Evolutionary conservation across 1,139 yeast genomes (phyloP).

Genomic region (Nematodospora anomalae): DNA sequence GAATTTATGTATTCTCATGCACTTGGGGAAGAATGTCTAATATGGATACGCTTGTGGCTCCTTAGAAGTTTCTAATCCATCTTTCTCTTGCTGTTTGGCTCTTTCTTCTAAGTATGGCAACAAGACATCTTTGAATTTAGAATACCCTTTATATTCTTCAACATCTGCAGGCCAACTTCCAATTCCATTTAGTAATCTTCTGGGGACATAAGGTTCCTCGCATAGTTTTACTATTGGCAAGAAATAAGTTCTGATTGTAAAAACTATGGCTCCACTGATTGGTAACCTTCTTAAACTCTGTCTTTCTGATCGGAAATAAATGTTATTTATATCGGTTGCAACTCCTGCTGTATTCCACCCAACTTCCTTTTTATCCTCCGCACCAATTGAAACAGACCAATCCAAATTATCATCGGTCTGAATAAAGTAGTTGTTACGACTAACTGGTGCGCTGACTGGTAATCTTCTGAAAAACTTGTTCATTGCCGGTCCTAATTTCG

Average conservation of each 20-base stretch:
- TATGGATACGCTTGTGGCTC: constrained; percentile 47
- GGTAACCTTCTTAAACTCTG: constrained; percentile 71
- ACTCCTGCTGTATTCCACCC: constrained; percentile 62
- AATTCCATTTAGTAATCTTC: constrained; percentile 58
- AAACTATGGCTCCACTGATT: constrained; percentile 55
- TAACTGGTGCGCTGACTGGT: constrained; percentile 57
- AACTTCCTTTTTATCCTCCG: constrained; percentile 49
- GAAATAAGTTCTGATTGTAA: constrained; percentile 65
- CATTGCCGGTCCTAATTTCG: constrained; percentile 61
- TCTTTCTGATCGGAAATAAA: constrained; percentile 64
- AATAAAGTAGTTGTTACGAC: constrained; percentile 63
- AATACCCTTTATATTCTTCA: constrained; percentile 57
- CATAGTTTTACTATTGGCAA: constrained; percentile 53
- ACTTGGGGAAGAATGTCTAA: constrained; percentile 16
- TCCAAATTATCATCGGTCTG: constrained; percentile 64
- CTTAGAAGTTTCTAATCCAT: constrained; percentile 39
- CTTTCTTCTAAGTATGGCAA: constrained; percentile 54
- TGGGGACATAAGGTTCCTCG: constrained; percentile 59
- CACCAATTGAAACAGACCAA: constrained; percentile 65
- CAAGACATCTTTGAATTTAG: constrained; percentile 51
- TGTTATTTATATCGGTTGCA: constrained; percentile 44
- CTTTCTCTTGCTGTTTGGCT: constrained; percentile 51
- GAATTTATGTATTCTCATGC: too few relatives aligned
- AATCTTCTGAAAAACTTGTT: constrained; percentile 60
- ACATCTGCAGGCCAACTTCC: constrained; percentile 61